These are phyloP conservation scores for Clavispora asparagi DNA, from an alignment of 805 yeast genomes.

Conservation along the genomic window DNA sequence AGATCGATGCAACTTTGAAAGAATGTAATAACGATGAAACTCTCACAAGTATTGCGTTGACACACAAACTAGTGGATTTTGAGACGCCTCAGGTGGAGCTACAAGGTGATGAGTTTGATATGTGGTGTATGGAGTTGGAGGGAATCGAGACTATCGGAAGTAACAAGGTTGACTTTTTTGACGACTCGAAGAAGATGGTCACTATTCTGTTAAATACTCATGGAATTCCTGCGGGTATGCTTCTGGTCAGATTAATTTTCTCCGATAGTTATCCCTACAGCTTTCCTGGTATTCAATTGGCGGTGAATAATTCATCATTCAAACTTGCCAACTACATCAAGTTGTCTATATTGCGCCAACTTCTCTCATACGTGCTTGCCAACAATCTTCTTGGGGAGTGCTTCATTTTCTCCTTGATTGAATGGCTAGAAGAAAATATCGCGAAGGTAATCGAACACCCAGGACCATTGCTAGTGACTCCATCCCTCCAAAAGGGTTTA, in stretches of 20 bases:
- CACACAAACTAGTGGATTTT: constrained; percentile 31
- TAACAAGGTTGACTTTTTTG: constrained; percentile 28
- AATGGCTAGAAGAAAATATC: constrained; percentile 71
- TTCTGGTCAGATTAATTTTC: constrained; percentile 21
- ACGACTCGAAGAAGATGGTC: constrained; percentile 18
- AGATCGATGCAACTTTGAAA: constrained; percentile 47
- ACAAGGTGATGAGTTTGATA: constrained; percentile 29
- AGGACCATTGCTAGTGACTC: constrained; percentile 46
- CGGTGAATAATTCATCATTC: constrained; percentile 36
- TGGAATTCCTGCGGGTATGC: constrained; percentile 6
- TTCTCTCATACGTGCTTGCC: constrained; percentile 40
- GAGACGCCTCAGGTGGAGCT: background rate
- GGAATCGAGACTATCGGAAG: constrained; percentile 58
- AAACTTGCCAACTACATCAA: constrained; percentile 69
- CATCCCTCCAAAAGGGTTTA: constrained; percentile 5
- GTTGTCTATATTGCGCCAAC: constrained; percentile 45
- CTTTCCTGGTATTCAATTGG: constrained; percentile 62
- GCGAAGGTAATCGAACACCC: constrained; percentile 62
- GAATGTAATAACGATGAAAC: constrained; percentile 40
- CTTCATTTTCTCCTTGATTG: constrained; percentile 61
- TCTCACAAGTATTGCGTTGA: constrained; percentile 45
- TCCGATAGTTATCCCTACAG: constrained; percentile 52
- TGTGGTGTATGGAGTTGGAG: constrained; percentile 76
- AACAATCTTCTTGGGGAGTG: constrained; percentile 60
- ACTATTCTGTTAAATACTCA: constrained; percentile 5